A percentile compares a stretch with the other conserved stretches of the same genome.
These are phyloP conservation scores for Dimocarpus longan DNA, from an alignment of 345 rosid species.

Conservation along the genomic window DNA sequence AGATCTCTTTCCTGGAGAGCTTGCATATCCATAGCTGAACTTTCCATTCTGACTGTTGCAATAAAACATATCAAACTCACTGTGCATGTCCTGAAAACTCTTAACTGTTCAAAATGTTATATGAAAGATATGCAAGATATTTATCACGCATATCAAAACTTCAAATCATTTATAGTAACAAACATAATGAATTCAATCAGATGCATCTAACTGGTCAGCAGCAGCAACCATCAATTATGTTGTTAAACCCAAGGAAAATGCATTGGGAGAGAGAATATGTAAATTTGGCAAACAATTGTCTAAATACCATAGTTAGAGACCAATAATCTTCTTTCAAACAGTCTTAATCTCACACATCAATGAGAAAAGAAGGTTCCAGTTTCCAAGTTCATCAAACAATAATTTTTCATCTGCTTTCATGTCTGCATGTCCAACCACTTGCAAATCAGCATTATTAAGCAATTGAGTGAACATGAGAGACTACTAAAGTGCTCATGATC, in stretches of 20 bases:
- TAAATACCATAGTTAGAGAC: not conserved
- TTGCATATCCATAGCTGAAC: conserved; percentile 99
- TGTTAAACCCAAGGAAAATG: not conserved
- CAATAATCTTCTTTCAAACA: not conserved
- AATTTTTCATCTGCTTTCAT: not conserved
- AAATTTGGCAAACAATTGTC: not conserved
- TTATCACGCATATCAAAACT: not conserved
- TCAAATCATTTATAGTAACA: not conserved
- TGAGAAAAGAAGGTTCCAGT: not conserved
- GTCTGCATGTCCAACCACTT: not conserved
- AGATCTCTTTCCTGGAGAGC: conserved; percentile 94
- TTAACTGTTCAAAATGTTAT: not conserved
- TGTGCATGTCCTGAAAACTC: conserved; percentile 11
- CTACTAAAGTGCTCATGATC: not conserved
- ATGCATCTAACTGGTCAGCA: not conserved
- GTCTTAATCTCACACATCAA: not conserved
- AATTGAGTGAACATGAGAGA: not conserved
- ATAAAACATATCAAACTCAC: conserved; percentile 19
- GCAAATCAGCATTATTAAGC: not conserved
- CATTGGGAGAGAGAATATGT: not conserved
- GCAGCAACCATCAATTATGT: not conserved
- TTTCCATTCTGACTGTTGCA: conserved; percentile 80
- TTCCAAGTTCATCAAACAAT: not conserved
- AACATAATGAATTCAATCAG: not conserved
- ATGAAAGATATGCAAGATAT: not conserved